Base-by-base conservation (phyloP, 225 moss, liverwort and hornwort species). In the Polytrichum commune region DNA sequence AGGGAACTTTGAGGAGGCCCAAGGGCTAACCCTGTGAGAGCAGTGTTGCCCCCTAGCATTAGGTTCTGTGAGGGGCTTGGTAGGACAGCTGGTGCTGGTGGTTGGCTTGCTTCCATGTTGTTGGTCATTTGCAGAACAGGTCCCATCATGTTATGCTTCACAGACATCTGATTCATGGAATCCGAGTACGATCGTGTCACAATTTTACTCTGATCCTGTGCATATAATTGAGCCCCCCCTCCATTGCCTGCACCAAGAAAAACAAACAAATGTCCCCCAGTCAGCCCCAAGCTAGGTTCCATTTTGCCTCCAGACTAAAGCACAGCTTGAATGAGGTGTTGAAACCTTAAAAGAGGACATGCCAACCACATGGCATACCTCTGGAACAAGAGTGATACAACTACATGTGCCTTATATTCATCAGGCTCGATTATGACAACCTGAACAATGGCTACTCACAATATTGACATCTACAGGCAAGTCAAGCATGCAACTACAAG, bases 71-170 rank as follows among this genome's bases (percentile, higher is more conserved):
- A 75, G 3, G 68, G 25, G 60, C 74, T 74, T 33, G 73, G 38
- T 68, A 74, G 68, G 5, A 60, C 61, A 64, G 65, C 13, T 46
- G 16, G 3, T 13, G 46, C 4, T 38, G 38, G 13, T 53, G 66
- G 80, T 60, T 72, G 80, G 80, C 77, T 73, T 68, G 80, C 73
- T 53, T 86, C 82, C 73, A 77, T 78, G 77, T 71, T 83, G 80
- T 83, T 83, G 54, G 80, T 86, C 86, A 83, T 80, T 78, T 86
- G 82, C 60, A 86, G 73, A 27, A 77, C 77, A 73, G 86, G 82
- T 32, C 75, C 86, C 55, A 75, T 63, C 54, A 80, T 75, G 73
- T 64, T 77, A 67, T 25, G 22, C 71, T 69, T 82, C 60, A 78
- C 86, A 27, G 77, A 77, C 70, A 74, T 72, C 69, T 72, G 70